phyloP scores from a whole-genome alignment of 2,329 filamentous ascomycete genomes.

The Botryotinia convoluta region DNA sequence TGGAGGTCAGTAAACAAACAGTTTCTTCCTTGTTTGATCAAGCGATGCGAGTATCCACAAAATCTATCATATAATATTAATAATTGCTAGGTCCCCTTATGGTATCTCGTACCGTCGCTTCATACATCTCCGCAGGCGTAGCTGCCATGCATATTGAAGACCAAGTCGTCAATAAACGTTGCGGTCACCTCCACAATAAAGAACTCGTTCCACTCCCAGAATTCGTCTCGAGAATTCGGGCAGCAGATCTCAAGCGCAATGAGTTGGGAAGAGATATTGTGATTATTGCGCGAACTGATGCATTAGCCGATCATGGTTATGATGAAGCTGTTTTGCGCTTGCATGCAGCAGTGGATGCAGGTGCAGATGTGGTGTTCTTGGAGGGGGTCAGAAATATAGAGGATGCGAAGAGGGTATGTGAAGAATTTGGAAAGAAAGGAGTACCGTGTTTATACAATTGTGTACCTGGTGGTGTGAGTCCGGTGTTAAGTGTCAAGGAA shows the following conservation, averaged over 20 bases:
- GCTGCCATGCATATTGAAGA: slow-evolving; percentile 62
- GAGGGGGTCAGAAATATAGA: slow-evolving; percentile 55
- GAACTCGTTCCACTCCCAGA: slow-evolving; percentile 43
- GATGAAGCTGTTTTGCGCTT: slow-evolving; percentile 54
- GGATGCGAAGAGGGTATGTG: slow-evolving; percentile 40
- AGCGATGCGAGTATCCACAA: not conserved
- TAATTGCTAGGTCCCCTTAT: slow-evolving; percentile 39
- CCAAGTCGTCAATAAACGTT: slow-evolving; percentile 62
- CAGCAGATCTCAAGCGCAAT: slow-evolving; percentile 50
- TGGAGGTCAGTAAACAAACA: slow-evolving; percentile 38
- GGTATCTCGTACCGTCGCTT: slow-evolving; percentile 37
- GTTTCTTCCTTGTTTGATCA: not conserved
- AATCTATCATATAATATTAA: not conserved
- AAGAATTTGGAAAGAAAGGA: slow-evolving; percentile 40
- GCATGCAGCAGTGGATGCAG: slow-evolving; percentile 49
- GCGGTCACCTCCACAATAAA: slow-evolving; percentile 62
- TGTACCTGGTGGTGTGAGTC: slow-evolving; percentile 55
- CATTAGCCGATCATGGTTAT: slow-evolving; percentile 55
- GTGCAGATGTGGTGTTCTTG: slow-evolving; percentile 59
- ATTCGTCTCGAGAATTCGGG: slow-evolving; percentile 52
- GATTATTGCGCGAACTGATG: slow-evolving; percentile 63
- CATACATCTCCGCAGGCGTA: slow-evolving; percentile 48
- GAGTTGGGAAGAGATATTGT: slow-evolving; percentile 50
- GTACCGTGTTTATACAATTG: slow-evolving; percentile 55
- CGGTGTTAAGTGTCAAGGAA: slow-evolving; percentile 50